Evolutionary conservation across 225 moss, liverwort and hornwort species (phyloP).

Genomic region (Climacium dendroides): DNA sequence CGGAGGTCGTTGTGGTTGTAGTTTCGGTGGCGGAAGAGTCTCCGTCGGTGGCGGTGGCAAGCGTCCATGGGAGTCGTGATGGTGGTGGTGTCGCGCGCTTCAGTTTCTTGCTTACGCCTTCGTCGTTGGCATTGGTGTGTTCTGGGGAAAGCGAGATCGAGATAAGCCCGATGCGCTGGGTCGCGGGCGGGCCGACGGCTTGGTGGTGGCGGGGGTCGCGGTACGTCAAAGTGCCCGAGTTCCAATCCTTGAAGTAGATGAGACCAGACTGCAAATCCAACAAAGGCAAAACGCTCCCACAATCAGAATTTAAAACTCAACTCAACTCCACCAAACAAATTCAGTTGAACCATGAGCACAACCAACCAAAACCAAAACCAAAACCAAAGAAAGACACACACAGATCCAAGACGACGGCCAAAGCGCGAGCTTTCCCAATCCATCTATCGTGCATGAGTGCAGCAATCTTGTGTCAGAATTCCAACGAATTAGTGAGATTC

Average conservation of each 20-base stretch:
- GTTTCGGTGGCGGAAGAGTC: background rate
- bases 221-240: conserved; percentile 41
- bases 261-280: conserved; percentile 37
- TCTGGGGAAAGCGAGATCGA: background rate
- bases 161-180: conserved; percentile 20
- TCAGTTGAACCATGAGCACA: background rate
- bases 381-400: background rate
- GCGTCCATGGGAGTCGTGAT: background rate
- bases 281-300: background rate
- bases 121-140: background rate
- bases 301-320: background rate
- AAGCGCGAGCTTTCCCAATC: background rate
- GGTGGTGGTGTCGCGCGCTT: background rate
- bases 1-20: background rate
- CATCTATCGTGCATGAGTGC: background rate
- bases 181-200: background rate
- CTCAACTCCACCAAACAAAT: too few relatives aligned
- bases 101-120: background rate
- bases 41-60: background rate
- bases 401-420: background rate
- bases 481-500: too few relatives aligned
- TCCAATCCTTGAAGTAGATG: conserved; percentile 64
- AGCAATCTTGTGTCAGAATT: background rate
- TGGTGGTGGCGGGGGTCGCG: conserved; percentile 30
- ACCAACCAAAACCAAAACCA: too few relatives aligned